Base-by-base conservation (phyloP, 176 grass and related monocot species). In the Musa beccarii region DNA sequence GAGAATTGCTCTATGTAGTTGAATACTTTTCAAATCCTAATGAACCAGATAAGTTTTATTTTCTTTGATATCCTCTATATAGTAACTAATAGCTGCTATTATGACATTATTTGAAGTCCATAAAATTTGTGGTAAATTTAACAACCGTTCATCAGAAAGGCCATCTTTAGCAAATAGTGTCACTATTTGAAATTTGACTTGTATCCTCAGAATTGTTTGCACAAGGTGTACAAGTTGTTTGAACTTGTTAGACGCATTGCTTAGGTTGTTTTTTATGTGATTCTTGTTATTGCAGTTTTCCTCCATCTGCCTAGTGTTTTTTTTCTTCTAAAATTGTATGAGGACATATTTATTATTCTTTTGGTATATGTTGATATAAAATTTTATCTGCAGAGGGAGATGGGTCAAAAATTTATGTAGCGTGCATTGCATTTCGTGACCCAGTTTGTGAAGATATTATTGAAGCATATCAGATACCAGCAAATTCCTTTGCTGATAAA, bases 321-420 rank as follows among this genome's bases (percentile, higher is more conserved):
- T 16, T 53, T 13, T 53, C 22, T 22, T 51, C 20, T 53, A 72
- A 52, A 23, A 22, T 52, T 52, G 10, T 13, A 52, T 23, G 19
- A 5, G 8, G 22, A 72, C 11, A 68, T 68, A 13, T 34, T 68
- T 29, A 49, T 59, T 52, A 19, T 34, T 15, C 64, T 21, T 53
- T 23, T 53, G 29, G 61, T 43, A 43, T 57, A 52, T 49, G 3
- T 55, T 67, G 54, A 76, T 53, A 75, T 71, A 49, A 54, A 52
- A 8, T 65, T 87, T 89, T 83, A 54, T 79, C 34, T 79, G 82
- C 84, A 99, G 91, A 99, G 84, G 95, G 95, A 71, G 95, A 99
- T 92, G 95, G 95, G 43, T 99, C 95, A 71, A 99, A 99, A 84
- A 93, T 92, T 80, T 99, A 99, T 59, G 95, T 99, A 61, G 87